Base-by-base conservation (phyloP, 768 basidiomycete species). In the Termitomyces sp. region DNA sequence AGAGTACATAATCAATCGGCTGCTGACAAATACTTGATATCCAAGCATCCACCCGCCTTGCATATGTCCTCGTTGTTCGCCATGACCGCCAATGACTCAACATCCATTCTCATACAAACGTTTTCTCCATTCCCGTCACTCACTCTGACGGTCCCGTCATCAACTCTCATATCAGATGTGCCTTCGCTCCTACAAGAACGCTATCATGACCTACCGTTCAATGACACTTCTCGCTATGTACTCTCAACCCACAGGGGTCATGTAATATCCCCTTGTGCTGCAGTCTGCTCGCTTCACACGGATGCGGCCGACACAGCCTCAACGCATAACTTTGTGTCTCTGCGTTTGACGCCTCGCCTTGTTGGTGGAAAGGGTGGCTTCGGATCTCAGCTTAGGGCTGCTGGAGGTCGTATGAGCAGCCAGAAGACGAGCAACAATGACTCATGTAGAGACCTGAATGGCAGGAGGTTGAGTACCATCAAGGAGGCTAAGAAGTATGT, bases 341-440 rank as follows among this genome's bases (percentile, higher is more conserved):
- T 98, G 1, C 80, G 91, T 0, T 76, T 96, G n/a, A 74, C 80
- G 1, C 88, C 92, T 0, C 77, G 86, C 25, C 67, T 98, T 7
- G 77, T 79, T 3, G 96, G 96, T 48, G 97, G 97, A 19, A 99
- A 98, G 73, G 96, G 97, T 69, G 97, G 96, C 34, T 98, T 99
- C 66, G 97, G 97, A 3, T 91, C 89, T 17, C 94, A 98, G 75
- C 78, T 99, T 61, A 83, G 97, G 69, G 96, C 97, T 0, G 96
- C 96, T 14, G 97, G 97, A 61, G 96, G 97, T 12, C 83, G 96
- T 32, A 99, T 99, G 97, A 92, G 89, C 66, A 90, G 88, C 63
- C 92, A 94, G 75, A 94, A 94, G 77, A 94, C 93, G 23, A 94
- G 79, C 70, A 95, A 94, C 70, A 94, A 94, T 60, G 95, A 98